phyloP scores from a whole-genome alignment of 352 stramenopile genomes.

The Phytophthora hybrid region DNA sequence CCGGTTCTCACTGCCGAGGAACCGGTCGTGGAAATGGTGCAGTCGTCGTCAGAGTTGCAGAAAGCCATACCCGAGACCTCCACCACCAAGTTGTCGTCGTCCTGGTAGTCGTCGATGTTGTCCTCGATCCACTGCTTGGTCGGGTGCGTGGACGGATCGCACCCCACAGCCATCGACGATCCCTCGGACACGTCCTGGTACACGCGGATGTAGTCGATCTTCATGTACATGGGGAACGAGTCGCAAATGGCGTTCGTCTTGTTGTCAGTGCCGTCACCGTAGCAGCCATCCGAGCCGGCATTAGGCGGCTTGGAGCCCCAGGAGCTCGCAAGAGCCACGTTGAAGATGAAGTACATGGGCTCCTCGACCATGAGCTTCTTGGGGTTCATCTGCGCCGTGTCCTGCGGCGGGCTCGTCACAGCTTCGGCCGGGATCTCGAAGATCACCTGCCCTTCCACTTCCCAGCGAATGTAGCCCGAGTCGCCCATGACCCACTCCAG shows the following conservation, averaged over 20 bases:
- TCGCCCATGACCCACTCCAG: constrained; percentile 51
- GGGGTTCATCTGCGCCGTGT: constrained; percentile 56
- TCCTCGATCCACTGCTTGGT: constrained; percentile 71
- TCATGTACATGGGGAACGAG: constrained; percentile 33
- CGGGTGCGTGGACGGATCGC: constrained; percentile 58
- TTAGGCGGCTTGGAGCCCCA: constrained; percentile 64
- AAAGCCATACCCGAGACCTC: constrained; percentile 56
- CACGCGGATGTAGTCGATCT: constrained; percentile 23
- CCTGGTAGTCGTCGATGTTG: constrained; percentile 62
- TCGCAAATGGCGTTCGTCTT: constrained; percentile 36
- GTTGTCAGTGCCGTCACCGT: constrained; percentile 21
- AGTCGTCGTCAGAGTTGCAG: constrained; percentile 60
- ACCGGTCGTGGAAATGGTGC: constrained; percentile 42
- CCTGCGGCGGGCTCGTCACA: constrained; percentile 12
- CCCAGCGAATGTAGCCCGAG: constrained; percentile 52
- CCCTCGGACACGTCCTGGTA: constrained; percentile 35
- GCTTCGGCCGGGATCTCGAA: constrained; percentile 25
- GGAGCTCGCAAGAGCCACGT: constrained; percentile 43
- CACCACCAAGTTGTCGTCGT: constrained; percentile 53
- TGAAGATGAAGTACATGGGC: constrained; percentile 90
- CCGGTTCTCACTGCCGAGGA: constrained; percentile 41
- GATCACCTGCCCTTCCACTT: constrained; percentile 32
- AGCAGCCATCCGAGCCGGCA: constrained; percentile 20
- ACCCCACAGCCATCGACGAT: constrained; percentile 55
- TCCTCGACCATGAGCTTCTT: constrained; percentile 91